Conservation (phyloP, 805 yeast species). For the Candida orba region DNA sequence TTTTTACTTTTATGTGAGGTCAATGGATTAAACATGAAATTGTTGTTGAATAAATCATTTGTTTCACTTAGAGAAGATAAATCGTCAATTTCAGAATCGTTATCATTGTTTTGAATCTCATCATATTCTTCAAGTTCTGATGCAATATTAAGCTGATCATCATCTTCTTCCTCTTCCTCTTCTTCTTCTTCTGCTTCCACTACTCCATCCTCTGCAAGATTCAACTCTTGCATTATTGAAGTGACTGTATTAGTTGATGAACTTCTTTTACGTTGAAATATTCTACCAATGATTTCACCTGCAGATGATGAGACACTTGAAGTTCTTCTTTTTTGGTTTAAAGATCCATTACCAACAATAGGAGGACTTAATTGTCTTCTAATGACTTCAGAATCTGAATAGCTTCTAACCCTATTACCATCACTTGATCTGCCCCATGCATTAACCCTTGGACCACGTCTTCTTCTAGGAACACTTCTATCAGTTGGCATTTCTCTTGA, state of each 20-base stretch:
- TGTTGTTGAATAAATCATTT: constrained; percentile 1
- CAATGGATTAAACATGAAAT: too few species aligned
- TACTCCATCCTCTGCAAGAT: not conserved
- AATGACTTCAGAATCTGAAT: constrained; percentile 22
- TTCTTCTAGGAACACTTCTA: constrained; percentile 73
- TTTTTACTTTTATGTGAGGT: too few species aligned
- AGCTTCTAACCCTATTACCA: constrained; percentile 20
- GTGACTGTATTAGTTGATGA: not conserved
- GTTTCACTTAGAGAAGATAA: not conserved
- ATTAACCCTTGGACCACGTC: constrained; percentile 36
- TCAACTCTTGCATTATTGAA: not conserved
- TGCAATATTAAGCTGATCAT: not conserved
- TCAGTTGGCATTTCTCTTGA: constrained; percentile 68
- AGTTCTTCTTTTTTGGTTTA: constrained; percentile 10
- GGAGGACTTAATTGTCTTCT: constrained; percentile 22
- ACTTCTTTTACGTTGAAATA: constrained; percentile 2
- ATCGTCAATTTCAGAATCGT: not conserved
- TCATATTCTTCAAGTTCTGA: constrained; percentile 14
- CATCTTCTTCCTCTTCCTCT: constrained; percentile 13
- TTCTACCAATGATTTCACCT: constrained; percentile 1
- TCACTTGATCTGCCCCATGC: constrained; percentile 2
- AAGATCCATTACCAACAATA: constrained; percentile 1
- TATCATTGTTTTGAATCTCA: not conserved
- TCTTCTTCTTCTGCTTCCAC: not conserved
- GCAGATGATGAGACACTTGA: constrained; percentile 13